Evolutionary conservation across 2,329 filamentous ascomycete species (phyloP).

Genomic region (Aspergillus nomiae): DNA sequence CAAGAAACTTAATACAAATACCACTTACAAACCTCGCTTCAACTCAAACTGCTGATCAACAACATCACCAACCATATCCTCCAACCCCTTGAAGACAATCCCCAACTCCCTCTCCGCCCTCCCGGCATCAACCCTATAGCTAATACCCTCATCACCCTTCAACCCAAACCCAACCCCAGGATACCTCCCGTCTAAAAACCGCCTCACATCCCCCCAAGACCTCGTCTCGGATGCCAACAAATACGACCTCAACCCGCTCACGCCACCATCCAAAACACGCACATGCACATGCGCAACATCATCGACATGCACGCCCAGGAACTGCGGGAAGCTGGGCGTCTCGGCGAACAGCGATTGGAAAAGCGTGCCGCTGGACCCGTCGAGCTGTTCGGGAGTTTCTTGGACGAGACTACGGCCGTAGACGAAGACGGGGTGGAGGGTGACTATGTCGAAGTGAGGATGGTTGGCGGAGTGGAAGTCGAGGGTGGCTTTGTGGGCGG

Average conservation of each 20-base stretch:
- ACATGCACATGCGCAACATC: conserved; percentile 27
- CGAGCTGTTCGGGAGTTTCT: conserved; percentile 3
- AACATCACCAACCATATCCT: conserved; percentile 17
- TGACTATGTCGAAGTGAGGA: conserved; percentile 15
- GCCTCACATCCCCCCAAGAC: conserved; percentile 17
- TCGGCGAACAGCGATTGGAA: conserved; percentile 10
- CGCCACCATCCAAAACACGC: conserved; percentile 7
- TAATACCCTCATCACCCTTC: not conserved
- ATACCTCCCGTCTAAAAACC: conserved; percentile 14
- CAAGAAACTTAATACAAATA: not conserved
- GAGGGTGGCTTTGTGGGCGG: conserved; percentile 18
- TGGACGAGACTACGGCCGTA: conserved; percentile 20
- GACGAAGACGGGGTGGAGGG: conserved; percentile 23
- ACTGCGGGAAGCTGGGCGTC: conserved; percentile 3
- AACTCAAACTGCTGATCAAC: conserved; percentile 20
- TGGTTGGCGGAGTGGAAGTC: conserved; percentile 14
- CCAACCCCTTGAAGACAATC: conserved; percentile 11
- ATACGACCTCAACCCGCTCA: conserved; percentile 14
- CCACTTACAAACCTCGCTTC: not conserved
- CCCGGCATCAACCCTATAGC: conserved; percentile 4
- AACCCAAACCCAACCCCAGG: conserved; percentile 9
- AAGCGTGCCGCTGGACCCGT: conserved; percentile 12
- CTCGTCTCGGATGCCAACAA: conserved; percentile 10
- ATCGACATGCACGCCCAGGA: conserved; percentile 20
- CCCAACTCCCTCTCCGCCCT: conserved; percentile 18